Evolutionary conservation across 805 yeast genomes (phyloP).

Genomic region (Debaryomyces castellii): DNA sequence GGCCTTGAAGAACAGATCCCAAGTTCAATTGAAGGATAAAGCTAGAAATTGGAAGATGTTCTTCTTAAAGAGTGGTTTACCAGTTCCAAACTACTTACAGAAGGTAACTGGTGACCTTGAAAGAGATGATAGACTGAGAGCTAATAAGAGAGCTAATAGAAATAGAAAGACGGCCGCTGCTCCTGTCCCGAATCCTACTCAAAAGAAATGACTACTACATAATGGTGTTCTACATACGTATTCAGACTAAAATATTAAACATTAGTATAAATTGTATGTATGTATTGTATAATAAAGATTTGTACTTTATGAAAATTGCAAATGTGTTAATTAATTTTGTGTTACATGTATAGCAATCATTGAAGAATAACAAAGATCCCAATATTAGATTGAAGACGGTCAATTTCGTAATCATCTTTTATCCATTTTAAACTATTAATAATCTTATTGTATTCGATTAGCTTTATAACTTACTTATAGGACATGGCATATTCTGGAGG

Average conservation of each 20-base stretch:
- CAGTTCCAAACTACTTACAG: conserved; percentile 75
- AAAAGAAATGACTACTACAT: conserved; percentile 3
- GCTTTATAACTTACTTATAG: not conserved
- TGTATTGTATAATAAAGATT: not conserved
- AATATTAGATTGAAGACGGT: not conserved
- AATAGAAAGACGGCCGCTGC: conserved; percentile 39
- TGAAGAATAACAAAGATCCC: not conserved
- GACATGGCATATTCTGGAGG: not conserved
- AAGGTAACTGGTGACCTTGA: conserved; percentile 88
- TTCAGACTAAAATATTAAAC: not conserved
- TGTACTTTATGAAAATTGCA: not conserved
- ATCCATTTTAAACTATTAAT: not conserved
- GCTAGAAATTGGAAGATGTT: conserved; percentile 95
- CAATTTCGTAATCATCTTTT: not conserved
- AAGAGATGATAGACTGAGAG: conserved; percentile 45
- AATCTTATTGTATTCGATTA: not conserved
- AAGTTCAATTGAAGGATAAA: conserved; percentile 92
- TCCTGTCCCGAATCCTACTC: conserved; percentile 29
- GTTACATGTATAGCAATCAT: conserved; percentile 2
- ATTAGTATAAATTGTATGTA: not conserved
- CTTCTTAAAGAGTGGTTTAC: conserved; percentile 69
- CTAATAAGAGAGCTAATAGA: conserved; percentile 26
- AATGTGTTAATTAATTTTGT: conserved; percentile 9
- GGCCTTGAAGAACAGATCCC: conserved; percentile 80
- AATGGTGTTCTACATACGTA: not conserved